phyloP scores from a whole-genome alignment of 2,329 filamentous ascomycete species.

The Thermothelomyces thermophilus region DNA sequence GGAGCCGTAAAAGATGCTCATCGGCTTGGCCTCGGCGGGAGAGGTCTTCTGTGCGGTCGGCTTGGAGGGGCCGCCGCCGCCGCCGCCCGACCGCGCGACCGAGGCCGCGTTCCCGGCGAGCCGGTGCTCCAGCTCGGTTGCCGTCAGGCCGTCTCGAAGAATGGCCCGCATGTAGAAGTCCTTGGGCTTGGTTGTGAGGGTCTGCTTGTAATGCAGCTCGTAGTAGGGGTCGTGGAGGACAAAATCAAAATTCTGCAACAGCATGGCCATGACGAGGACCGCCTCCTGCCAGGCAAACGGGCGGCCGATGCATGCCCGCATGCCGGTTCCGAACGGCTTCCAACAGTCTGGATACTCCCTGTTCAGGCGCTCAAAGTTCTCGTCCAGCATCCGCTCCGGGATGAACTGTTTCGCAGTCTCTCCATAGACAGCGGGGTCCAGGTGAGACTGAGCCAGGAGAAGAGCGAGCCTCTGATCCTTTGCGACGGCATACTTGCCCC shows the following conservation, averaged over 20 bases:
- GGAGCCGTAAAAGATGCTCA: constrained; percentile 67
- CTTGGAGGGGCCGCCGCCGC: too few species aligned
- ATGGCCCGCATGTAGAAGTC: constrained; percentile 56
- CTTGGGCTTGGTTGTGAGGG: constrained; percentile 57
- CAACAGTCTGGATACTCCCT: constrained; percentile 56
- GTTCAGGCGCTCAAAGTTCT: constrained; percentile 54
- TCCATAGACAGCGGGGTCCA: constrained; percentile 59
- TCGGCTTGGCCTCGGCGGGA: constrained; percentile 25
- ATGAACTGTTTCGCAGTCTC: constrained; percentile 58
- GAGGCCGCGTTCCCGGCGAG: constrained; percentile 39
- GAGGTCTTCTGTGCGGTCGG: neutral
- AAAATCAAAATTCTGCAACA: constrained; percentile 68
- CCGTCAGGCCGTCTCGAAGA: constrained; percentile 53
- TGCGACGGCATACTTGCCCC: constrained; percentile 54
- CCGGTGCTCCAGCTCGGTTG: constrained; percentile 41
- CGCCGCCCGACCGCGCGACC: constrained; percentile 25
- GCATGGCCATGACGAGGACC: constrained; percentile 52
- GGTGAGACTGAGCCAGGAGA: constrained; percentile 49
- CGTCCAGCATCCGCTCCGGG: constrained; percentile 67
- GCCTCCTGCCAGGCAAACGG: constrained; percentile 71
- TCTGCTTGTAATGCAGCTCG: constrained; percentile 46
- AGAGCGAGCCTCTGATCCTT: constrained; percentile 44
- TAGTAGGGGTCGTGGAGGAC: constrained; percentile 55
- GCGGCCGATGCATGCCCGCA: constrained; percentile 64
- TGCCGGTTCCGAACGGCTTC: constrained; percentile 60